Evolutionary conservation across 768 basidiomycete genomes (phyloP), one percentile per base, ranked within the genome.

Genomic region (Boletus tomentosulus): DNA sequence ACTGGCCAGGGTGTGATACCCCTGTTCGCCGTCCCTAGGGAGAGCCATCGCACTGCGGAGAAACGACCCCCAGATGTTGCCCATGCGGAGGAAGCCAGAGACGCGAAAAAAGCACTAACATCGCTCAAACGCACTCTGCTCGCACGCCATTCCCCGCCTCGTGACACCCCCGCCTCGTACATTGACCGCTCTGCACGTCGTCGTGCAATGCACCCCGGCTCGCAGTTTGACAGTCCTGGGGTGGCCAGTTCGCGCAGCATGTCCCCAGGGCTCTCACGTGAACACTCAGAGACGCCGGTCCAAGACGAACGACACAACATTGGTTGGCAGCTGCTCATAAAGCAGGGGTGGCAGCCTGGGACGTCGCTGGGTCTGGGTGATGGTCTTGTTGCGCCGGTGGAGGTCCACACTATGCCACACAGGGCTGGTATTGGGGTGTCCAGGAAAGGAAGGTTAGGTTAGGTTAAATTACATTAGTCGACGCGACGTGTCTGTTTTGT

Each of bases 271-370:
- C 54, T 50, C 12, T 47, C 46, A 34, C 13, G 41, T 19, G 13
- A 62, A 54, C 53, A 55, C 13, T 37, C 68, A 46, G 60, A 64
- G 55, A 44, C 70, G 45, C 53, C 67, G 27, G 31, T n/a, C 8
- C 55, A 66, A 30, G 65, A 34, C 70, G 74, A 42, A 73, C 78
- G 33, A 34, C 11, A 75, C 16, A 91, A 89, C 61, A 71, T 90
- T 50, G 90, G 89, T 1, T 82, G 87, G 61, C 76, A 74, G 35
- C 71, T 92, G 30, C 73, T 91, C 1, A 72, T 83, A 66, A 86
- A 84, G 64, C 87, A 87, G 66, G 89, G 89, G 1, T 92, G 89
- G 90, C 72, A 75, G 16, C 88, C 86, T 9, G 89, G 88, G 1
- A 69, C 70, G 10, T 62, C 65, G 22, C 71, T 80, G 4, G 69